phyloP scores from a whole-genome alignment of 2,329 filamentous ascomycete species.

The Microsporum audouinii region DNA sequence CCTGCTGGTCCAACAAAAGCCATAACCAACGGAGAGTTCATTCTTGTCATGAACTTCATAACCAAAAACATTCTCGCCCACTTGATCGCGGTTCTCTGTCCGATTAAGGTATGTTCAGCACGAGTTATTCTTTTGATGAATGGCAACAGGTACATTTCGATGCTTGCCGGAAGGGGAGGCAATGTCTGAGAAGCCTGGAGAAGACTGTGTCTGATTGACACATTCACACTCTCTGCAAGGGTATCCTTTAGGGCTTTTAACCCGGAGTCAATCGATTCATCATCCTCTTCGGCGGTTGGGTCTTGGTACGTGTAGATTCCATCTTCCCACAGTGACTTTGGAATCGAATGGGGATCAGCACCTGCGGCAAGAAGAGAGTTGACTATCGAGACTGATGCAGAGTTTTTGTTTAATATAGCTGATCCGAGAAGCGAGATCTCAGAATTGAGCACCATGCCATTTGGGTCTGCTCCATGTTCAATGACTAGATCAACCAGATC shows the following conservation, averaged over 20 bases:
- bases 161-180: background rate
- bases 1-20: conserved; percentile 12
- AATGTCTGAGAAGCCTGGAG: background rate
- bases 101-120: conserved; percentile 6
- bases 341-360: conserved; percentile 11
- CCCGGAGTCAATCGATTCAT: conserved; percentile 2
- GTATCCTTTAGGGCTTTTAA: background rate
- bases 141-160: background rate
- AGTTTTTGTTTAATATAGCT: conserved; percentile 9
- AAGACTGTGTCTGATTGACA: conserved; percentile 10
- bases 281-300: background rate
- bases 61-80: conserved; percentile 2
- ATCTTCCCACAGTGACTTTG: conserved; percentile 7
- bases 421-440: conserved; percentile 10
- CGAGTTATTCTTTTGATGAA: background rate
- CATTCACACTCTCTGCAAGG: background rate
- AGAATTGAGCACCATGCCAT: conserved; percentile 7
- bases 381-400: conserved; percentile 6
- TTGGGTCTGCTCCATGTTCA: conserved; percentile 12
- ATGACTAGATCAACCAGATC: conserved; percentile 11
- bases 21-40: conserved; percentile 7
- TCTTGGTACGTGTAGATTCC: background rate
- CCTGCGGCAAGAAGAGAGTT: conserved; percentile 9
- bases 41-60: conserved; percentile 6
- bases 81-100: conserved; percentile 10